Percentiles rank a stretch among this genome's conserved stretches.
Evolutionary conservation across 768 basidiomycete species (phyloP).

Genomic region (Leccinum subtestaceum): DNA sequence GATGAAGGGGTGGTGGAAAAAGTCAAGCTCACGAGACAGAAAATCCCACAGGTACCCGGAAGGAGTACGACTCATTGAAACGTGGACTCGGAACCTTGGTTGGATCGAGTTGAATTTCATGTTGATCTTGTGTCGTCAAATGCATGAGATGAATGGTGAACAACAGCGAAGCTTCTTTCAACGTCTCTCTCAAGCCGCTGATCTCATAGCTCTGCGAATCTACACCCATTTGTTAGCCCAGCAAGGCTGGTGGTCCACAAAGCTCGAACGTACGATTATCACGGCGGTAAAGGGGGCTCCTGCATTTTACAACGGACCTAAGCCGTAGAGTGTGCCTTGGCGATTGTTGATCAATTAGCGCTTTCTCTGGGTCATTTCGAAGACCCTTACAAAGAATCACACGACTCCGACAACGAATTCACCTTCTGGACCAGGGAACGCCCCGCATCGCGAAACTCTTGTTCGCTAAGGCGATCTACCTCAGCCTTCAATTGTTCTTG

Average conservation of each 20-base stretch:
- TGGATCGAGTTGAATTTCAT: conserved; percentile 28
- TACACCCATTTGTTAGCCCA: conserved; percentile 3
- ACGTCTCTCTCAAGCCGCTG: conserved; percentile 17
- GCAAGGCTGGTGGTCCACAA: no score
- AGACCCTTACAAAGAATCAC: conserved; percentile 16
- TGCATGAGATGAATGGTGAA: conserved; percentile 30
- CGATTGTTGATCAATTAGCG: background rate
- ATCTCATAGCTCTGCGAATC: conserved; percentile 18
- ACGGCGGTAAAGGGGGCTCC: background rate
- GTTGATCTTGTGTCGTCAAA: conserved; percentile 28
- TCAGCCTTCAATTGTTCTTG: conserved; percentile 14
- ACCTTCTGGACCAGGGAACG: conserved; percentile 19
- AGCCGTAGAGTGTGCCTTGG: conserved; percentile 18
- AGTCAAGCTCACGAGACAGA: conserved; percentile 21
- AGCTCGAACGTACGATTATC: background rate
- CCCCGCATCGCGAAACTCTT: conserved; percentile 12
- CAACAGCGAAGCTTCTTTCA: conserved; percentile 19
- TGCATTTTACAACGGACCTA: conserved; percentile 11
- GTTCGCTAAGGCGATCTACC: conserved; percentile 12
- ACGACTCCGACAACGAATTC: conserved; percentile 17
- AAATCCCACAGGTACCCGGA: conserved; percentile 22
- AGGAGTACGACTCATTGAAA: conserved; percentile 26
- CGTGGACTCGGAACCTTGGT: conserved; percentile 22
- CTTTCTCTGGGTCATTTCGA: background rate
- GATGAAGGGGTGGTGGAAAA: background rate